Evolutionary conservation across 2,329 filamentous ascomycete genomes (phyloP).

Genomic region (Botryosphaeria dothidea): DNA sequence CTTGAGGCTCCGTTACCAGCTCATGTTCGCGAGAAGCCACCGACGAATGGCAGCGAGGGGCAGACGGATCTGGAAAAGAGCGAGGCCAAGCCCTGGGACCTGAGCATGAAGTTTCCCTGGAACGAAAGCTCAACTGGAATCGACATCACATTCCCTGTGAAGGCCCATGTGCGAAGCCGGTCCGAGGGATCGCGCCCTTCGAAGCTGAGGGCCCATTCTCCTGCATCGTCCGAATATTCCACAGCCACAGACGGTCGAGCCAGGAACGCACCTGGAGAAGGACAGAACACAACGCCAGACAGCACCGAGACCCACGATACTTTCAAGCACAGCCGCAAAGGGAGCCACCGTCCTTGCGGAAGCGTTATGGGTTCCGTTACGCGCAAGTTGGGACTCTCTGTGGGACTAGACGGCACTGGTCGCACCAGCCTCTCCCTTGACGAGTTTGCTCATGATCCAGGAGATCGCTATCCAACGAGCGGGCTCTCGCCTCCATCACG

Average conservation of each 20-base stretch:
- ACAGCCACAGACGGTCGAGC: background rate
- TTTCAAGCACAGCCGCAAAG: slow-evolving; percentile 20
- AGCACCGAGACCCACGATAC: slow-evolving; percentile 17
- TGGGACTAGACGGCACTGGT: background rate
- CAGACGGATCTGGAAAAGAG: background rate
- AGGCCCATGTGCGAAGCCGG: slow-evolving; percentile 18
- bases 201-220: slow-evolving; percentile 10
- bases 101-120: slow-evolving; percentile 24
- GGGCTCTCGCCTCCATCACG: slow-evolving; percentile 45
- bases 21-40: slow-evolving; percentile 23
- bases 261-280: background rate
- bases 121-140: slow-evolving; percentile 16
- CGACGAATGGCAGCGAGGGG: slow-evolving; percentile 18
- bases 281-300: background rate
- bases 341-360: slow-evolving; percentile 17
- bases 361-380: slow-evolving; percentile 22
- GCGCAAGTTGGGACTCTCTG: slow-evolving; percentile 19
- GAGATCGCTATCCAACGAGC: slow-evolving; percentile 52
- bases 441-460: slow-evolving; percentile 24
- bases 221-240: slow-evolving; percentile 12
- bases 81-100: slow-evolving; percentile 23
- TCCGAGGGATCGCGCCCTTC: slow-evolving; percentile 10
- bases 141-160: slow-evolving; percentile 23
- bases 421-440: background rate
- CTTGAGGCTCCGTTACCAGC: slow-evolving; percentile 30